Conservation (phyloP, 495 filamentous ascomycete genomes). For the Neurospora cerealis region DNA sequence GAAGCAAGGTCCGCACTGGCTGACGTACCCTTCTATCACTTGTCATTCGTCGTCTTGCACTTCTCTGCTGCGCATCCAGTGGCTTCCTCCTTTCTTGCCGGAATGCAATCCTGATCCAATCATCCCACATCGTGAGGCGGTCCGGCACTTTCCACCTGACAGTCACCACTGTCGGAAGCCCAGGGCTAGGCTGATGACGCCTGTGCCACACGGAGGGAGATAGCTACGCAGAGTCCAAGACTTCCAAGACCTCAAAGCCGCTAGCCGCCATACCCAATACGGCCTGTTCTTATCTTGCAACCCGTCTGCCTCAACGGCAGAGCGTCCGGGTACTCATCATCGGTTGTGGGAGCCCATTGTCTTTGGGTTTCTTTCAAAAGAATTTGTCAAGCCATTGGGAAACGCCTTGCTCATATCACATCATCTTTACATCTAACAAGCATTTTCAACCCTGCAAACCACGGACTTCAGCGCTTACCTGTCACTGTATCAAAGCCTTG, state of each 20-base stretch:
- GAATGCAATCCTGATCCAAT: background rate
- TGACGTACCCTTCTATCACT: background rate
- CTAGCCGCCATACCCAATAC: background rate
- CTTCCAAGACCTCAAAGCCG: background rate
- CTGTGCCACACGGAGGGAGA: background rate
- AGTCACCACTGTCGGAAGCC: background rate
- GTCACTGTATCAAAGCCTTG: background rate
- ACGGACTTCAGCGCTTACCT: background rate
- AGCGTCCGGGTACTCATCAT: background rate
- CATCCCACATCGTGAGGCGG: background rate
- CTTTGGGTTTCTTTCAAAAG: background rate
- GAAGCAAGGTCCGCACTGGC: background rate
- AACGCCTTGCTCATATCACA: background rate
- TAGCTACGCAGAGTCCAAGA: background rate
- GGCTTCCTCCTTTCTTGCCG: background rate
- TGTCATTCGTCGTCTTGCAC: background rate
- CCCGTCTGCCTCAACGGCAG: background rate
- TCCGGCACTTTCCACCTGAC: background rate
- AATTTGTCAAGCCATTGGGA: background rate
- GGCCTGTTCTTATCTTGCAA: background rate
- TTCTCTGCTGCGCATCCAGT: background rate
- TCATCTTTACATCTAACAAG: background rate
- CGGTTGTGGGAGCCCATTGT: background rate
- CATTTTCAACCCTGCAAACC: background rate
- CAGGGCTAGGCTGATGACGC: background rate